Base-by-base conservation (phyloP, 1,139 yeast genomes). In the Suhomyces atakaporum region DNA sequence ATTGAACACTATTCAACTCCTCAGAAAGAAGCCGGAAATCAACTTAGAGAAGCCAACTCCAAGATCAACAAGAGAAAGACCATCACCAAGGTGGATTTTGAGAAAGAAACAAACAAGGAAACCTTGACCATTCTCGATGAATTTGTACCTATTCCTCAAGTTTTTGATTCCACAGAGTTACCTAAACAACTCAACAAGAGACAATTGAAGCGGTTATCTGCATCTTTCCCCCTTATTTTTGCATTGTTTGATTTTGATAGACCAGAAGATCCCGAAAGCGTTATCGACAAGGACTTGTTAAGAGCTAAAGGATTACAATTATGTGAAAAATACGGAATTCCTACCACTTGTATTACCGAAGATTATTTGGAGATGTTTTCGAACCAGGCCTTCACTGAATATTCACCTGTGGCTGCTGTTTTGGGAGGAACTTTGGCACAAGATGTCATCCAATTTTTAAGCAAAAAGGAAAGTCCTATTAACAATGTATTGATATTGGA, bases 391-490 rank as follows among this genome's bases (percentile, higher is more conserved):
- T 77, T 73, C 41, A 69, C 87, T 1, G 95, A 92, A 54, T 77
- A 86, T 45, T 74, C 92, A 3, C 96, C 97, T 0, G 81, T 84
- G 0, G 81, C 95, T 7, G 95, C 98, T 0, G 77, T 92, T 2
- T 54, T 92, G 7, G 98, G 98, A 7, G 98, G 98, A 1, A 75
- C 87, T 3, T 62, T 92, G 24, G 87, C 95, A 2, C 99, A 92
- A 60, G 97, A 92, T 56, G 84, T 89, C 7, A 84, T 92, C 29
- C 95, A 92, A 59, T 80, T 74, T 36, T 64, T 92, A 40, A 84
- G 95, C 35, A 77, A 77, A 46, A 80, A 82, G 49, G 90, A 86
- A 48, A 73, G 81, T 36, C 96, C 97, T 1, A 71, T 90, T 27
- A 90, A 88, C 54, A 92, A 94, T 58, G 72, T 86, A 34, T 71